Evolutionary conservation across 1,284 basidiomycete species (phyloP).

Genomic region (Dichomitus squalens): DNA sequence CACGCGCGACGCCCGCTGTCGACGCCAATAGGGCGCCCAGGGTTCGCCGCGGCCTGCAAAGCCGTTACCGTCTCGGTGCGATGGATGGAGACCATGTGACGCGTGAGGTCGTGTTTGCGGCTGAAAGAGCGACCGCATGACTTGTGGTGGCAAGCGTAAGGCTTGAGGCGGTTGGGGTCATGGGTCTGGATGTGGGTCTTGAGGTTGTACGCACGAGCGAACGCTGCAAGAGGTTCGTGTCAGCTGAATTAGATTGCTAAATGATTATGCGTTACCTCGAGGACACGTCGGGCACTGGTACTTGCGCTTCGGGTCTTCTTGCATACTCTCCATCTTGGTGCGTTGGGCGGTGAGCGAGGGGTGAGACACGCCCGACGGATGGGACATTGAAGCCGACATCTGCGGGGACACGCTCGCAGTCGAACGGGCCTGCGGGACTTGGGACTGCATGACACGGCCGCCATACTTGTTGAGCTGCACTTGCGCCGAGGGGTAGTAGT

Average conservation of each 20-base stretch:
- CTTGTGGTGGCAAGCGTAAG: conserved; percentile 79
- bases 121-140: conserved; percentile 86
- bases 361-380: conserved; percentile 44
- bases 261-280: conserved; percentile 49
- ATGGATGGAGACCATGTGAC: conserved; percentile 86
- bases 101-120: conserved; percentile 86
- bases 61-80: conserved; percentile 58
- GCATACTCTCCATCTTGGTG: conserved; percentile 39
- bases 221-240: no score
- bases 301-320: conserved; percentile 71
- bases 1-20: conserved; percentile 61
- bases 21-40: conserved; percentile 53
- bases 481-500: conserved; percentile 45
- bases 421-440: conserved; percentile 42
- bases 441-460: conserved; percentile 18
- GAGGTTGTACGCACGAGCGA: conserved; percentile 88
- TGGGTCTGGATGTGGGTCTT: conserved; percentile 92
- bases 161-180: conserved; percentile 85
- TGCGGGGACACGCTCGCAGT: conserved; percentile 57
- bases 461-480: conserved; percentile 33
- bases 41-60: conserved; percentile 29
- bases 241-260: conserved; percentile 15
- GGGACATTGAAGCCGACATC: conserved; percentile 30
- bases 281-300: conserved; percentile 75
- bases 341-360: conserved; percentile 38